Evolutionary conservation across 768 basidiomycete genomes (phyloP).

Genomic region (Pisolithus marmoratus): DNA sequence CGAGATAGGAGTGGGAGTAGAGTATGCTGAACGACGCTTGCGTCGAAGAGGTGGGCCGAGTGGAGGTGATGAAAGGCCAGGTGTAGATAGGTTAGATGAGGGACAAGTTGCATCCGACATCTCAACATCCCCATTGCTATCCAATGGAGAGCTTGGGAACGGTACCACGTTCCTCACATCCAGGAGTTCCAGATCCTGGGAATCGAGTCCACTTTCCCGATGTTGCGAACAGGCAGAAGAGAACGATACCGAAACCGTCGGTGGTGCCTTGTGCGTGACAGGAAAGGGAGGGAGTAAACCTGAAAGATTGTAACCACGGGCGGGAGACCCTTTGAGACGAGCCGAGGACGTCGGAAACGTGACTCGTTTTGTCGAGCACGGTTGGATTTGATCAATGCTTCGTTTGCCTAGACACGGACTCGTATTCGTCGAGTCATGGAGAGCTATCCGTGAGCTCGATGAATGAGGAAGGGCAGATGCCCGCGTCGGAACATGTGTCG

Average conservation of each 20-base stretch:
- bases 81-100: background rate
- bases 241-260: conserved; percentile 35
- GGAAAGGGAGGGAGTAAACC: conserved; percentile 13
- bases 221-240: conserved; percentile 28
- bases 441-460: conserved; percentile 13
- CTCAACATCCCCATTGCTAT: conserved; percentile 17
- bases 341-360: conserved; percentile 14
- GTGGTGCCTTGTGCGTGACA: conserved; percentile 28
- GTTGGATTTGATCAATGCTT: background rate
- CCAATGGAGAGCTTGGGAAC: conserved; percentile 29
- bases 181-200: conserved; percentile 18
- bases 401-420: conserved; percentile 5
- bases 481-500: background rate
- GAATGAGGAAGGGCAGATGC: background rate
- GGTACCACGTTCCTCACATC: conserved; percentile 30
- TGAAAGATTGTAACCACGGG: conserved; percentile 7
- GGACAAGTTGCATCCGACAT: conserved; percentile 24
- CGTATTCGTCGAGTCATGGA: conserved; percentile 23
- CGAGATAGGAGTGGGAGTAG: conserved; percentile 21
- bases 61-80: conserved; percentile 1
- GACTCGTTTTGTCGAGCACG: conserved; percentile 5
- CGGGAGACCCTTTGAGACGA: conserved; percentile 4
- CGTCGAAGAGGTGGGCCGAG: conserved; percentile 12
- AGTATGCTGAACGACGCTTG: conserved; percentile 31
- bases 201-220: background rate